Evolutionary conservation across 1,284 basidiomycete species (phyloP).

Genomic region (Trametes versicolor): DNA sequence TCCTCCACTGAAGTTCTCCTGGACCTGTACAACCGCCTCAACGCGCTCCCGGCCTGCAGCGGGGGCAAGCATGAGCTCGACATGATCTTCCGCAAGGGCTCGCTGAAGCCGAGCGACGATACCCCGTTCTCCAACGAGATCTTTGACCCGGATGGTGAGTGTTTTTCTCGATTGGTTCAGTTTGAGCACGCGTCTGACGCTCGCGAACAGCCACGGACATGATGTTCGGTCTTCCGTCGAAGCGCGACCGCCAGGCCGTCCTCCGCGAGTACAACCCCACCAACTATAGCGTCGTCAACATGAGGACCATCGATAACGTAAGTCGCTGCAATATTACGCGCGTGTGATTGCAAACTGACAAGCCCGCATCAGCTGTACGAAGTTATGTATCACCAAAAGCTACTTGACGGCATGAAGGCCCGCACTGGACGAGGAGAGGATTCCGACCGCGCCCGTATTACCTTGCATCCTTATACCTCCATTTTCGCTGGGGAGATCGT

Average conservation of each 20-base stretch:
- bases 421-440: constrained; percentile 41
- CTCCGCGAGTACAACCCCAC: constrained; percentile 60
- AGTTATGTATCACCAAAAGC: constrained; percentile 62
- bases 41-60: constrained; percentile 39
- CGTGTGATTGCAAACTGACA: constrained; percentile 6
- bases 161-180: constrained; percentile 16
- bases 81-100: constrained; percentile 63
- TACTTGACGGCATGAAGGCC: constrained; percentile 54
- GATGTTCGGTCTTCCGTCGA: constrained; percentile 51
- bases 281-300: constrained; percentile 68
- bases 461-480: constrained; percentile 51
- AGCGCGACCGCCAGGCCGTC: constrained; percentile 48
- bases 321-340: constrained; percentile 25
- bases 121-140: constrained; percentile 68
- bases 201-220: constrained; percentile 50
- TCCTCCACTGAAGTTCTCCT: constrained; percentile 65
- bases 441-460: constrained; percentile 45
- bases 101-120: constrained; percentile 65
- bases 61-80: constrained; percentile 53
- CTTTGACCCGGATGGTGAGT: constrained; percentile 62
- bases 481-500: constrained; percentile 49
- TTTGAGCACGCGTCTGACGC: constrained; percentile 3
- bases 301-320: constrained; percentile 54
- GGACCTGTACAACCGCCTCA: constrained; percentile 56
- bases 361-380: constrained; percentile 55